Conservation (phyloP, 306 rosid genomes). For the Ormosia emarginata region DNA sequence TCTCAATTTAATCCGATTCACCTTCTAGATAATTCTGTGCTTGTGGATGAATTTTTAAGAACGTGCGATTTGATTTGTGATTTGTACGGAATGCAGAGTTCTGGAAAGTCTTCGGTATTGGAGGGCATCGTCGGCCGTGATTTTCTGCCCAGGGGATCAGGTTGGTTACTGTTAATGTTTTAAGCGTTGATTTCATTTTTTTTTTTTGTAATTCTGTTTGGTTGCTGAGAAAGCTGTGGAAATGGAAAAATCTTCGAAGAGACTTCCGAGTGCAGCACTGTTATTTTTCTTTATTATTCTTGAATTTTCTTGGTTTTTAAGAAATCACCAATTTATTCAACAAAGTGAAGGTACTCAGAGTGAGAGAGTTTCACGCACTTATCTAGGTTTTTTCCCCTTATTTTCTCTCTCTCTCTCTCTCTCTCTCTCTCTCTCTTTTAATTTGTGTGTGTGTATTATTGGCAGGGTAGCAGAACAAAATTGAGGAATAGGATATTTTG, state of each 20-base stretch:
- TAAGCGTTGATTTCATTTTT: not conserved
- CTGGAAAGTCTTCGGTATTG: slow-evolving; percentile 77
- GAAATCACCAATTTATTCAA: not conserved
- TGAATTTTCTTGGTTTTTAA: not conserved
- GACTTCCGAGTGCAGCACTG: not conserved
- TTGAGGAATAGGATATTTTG: not conserved
- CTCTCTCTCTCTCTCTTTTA: not conserved
- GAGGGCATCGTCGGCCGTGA: slow-evolving; percentile 90
- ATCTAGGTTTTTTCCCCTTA: no score
- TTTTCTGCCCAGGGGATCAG: slow-evolving; percentile 90
- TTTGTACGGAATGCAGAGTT: slow-evolving; percentile 49
- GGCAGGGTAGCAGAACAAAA: not conserved
- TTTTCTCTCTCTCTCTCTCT: no score
- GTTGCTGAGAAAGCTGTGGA: slow-evolving; percentile 14
- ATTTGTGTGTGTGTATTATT: not conserved
- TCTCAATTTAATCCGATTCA: not conserved
- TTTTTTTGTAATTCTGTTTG: not conserved
- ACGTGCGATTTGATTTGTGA: not conserved
- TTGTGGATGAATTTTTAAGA: not conserved
- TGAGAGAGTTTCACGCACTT: not conserved
- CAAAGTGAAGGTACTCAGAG: not conserved
- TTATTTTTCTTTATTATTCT: not conserved
- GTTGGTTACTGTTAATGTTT: slow-evolving; percentile 20
- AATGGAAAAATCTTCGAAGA: not conserved
- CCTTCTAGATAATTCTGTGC: not conserved